A percentile compares a stretch with the other conserved stretches of the same genome.
Evolutionary conservation across 1,284 basidiomycete species (phyloP).

Genomic region (Sporisorium reilianum): DNA sequence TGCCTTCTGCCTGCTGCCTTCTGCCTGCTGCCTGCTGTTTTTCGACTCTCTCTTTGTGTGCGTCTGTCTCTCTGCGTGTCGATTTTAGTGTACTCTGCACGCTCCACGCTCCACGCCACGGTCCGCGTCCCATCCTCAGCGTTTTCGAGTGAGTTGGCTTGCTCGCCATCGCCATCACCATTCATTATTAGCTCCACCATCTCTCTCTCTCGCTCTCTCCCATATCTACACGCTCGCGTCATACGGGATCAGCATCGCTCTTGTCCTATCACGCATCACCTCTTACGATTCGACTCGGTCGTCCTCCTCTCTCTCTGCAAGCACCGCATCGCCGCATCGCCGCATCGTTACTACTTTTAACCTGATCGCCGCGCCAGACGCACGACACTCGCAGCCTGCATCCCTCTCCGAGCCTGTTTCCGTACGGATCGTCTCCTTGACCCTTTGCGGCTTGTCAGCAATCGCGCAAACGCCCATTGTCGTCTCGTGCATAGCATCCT

Average conservation of each 20-base stretch:
- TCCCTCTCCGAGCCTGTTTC: not conserved
- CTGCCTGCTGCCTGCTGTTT: slow-evolving; percentile 1
- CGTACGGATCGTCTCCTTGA: slow-evolving; percentile 7
- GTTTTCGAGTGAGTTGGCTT: not conserved
- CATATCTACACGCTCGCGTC: slow-evolving; percentile 11
- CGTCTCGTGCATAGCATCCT: slow-evolving; percentile 2
- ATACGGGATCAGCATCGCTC: slow-evolving; percentile 8
- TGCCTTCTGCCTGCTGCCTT: not conserved
- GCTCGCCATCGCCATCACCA: not conserved
- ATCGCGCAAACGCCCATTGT: not conserved
- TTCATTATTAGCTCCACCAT: slow-evolving; percentile 2
- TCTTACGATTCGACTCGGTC: not conserved
- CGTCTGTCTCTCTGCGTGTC: slow-evolving; percentile 17
- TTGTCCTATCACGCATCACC: slow-evolving; percentile 20
- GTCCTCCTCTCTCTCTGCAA: slow-evolving; percentile 10
- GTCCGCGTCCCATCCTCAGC: slow-evolving; percentile 20
- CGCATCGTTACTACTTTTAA: not conserved
- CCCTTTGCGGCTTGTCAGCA: slow-evolving; percentile 1
- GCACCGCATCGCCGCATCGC: slow-evolving; percentile 6
- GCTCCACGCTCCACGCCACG: slow-evolving; percentile 40
- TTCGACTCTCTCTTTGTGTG: slow-evolving; percentile 5
- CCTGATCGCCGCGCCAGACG: slow-evolving; percentile 1
- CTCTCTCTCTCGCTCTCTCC: slow-evolving; percentile 7
- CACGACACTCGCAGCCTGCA: slow-evolving; percentile 15
- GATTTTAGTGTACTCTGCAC: slow-evolving; percentile 33